These are phyloP conservation scores for Fragilariopsis cylindrus DNA, from an alignment of 108 stramenopile genomes.

Conservation along the genomic window DNA sequence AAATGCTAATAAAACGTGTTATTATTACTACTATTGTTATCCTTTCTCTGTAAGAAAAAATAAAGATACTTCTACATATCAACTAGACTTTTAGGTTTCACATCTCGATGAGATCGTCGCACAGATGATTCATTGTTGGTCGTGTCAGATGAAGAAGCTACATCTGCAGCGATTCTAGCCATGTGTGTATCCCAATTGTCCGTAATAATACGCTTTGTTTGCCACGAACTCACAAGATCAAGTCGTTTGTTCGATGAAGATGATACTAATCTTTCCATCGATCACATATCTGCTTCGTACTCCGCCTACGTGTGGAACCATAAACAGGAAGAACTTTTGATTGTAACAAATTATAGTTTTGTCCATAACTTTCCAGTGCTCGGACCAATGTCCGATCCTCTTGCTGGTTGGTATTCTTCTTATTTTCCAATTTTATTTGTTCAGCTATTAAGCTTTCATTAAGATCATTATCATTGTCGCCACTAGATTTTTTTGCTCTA, in stretches of 20 bases:
- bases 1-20: too few species aligned
- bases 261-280: constrained; percentile 17
- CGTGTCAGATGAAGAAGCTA: not conserved
- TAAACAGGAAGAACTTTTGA: constrained; percentile 33
- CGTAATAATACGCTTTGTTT: not conserved
- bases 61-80: too few species aligned
- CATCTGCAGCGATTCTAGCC: constrained; percentile 1
- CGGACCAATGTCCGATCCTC: constrained; percentile 37
- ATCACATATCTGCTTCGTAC: constrained; percentile 23
- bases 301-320: constrained; percentile 29
- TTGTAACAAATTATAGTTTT: constrained; percentile 13
- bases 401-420: constrained; percentile 11
- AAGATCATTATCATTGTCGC: constrained; percentile 1
- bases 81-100: too few species aligned
- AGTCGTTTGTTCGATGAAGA: not conserved
- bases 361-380: constrained; percentile 43
- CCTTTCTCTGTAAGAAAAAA: too few species aligned
- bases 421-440: constrained; percentile 7
- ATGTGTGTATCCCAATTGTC: constrained; percentile 8
- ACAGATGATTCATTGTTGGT: too few species aligned
- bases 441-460: not conserved
- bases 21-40: too few species aligned
- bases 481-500: not conserved
- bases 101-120: too few species aligned
- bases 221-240: not conserved